Conservation (phyloP, 805 yeast genomes). For the Saccharomycopsis oosterbeekiorum region DNA sequence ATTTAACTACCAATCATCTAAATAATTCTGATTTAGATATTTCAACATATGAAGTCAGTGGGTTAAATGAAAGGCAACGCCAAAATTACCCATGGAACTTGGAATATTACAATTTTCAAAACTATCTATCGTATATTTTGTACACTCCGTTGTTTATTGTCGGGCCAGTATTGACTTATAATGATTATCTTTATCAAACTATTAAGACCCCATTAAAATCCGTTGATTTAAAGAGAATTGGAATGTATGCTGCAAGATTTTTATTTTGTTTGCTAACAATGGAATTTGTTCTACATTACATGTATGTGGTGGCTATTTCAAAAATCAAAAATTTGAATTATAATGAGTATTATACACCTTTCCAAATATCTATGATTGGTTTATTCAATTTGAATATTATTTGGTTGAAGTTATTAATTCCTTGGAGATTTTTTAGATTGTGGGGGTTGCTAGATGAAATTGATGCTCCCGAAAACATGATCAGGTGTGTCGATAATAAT, state of each 20-base stretch:
- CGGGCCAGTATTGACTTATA: slow-evolving; percentile 90
- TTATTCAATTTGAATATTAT: slow-evolving; percentile 80
- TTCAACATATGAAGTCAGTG: not conserved
- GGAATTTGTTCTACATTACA: slow-evolving; percentile 82
- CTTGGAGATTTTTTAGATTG: slow-evolving; percentile 91
- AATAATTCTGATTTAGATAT: not conserved
- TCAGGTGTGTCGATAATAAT: slow-evolving; percentile 90
- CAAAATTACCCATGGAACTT: slow-evolving; percentile 52
- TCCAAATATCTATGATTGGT: slow-evolving; percentile 92
- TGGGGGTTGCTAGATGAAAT: slow-evolving; percentile 91
- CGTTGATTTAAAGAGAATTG: slow-evolving; percentile 41
- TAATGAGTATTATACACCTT: slow-evolving; percentile 51
- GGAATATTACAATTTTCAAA: slow-evolving; percentile 48
- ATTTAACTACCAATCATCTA: not conserved
- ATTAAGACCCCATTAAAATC: slow-evolving; percentile 38
- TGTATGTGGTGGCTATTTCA: slow-evolving; percentile 90
- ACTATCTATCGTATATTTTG: slow-evolving; percentile 65
- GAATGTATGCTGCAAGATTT: slow-evolving; percentile 58
- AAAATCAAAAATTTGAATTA: slow-evolving; percentile 84
- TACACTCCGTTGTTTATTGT: slow-evolving; percentile 90
- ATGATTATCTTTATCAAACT: slow-evolving; percentile 78
- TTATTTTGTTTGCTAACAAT: slow-evolving; percentile 67
- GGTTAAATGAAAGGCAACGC: slow-evolving; percentile 51
- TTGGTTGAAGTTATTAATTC: slow-evolving; percentile 87
- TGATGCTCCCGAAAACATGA: slow-evolving; percentile 97